Evolutionary conservation across 768 basidiomycete genomes (phyloP), one percentile per base, ranked within the genome.

Genomic region (Agaricus subrufescens): DNA sequence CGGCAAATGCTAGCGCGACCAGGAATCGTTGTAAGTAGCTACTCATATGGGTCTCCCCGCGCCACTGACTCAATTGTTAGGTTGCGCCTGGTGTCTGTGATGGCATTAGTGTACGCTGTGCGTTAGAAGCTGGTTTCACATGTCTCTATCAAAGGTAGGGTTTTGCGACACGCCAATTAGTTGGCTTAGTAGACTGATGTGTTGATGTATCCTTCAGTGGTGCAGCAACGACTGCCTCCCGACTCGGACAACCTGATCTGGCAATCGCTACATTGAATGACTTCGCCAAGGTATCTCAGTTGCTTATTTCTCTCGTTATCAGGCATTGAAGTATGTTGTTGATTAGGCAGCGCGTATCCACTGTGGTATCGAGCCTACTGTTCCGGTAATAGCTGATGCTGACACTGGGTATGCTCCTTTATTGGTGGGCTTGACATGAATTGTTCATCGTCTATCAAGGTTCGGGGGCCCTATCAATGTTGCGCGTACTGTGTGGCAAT

Each of bases 61-160:
- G 40, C 52, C 37, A 4, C 23, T 31, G 19, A 15, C 19, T 4
- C 1, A 54, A 23, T 10, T 25, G 39, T 10, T 44, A 88, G 86
- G 69, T 87, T 61, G 87, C 87, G 2, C 88, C 87, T n/a, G 87
- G 87, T 43, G 84, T 89, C 43, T 88, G 87, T 54, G 87, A 89
- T 55, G 87, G 87, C 49, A 90, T 91, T 63, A 88, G 86, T 62
- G 87, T 88, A 9, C 78, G 89, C 30, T 87, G 87, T 60, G 89
- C 89, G 7, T 69, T 91, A 6, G 89, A 91, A 70, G 86, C 87
- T 38, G 89, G 89, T 19, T 91, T 91, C 62, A 75, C 78, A 26
- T 90, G 88, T 61, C 59, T 90, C 55, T 91, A 91, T 67, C 89
- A 90, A 70, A 89, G 84, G 83, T 84, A 37, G 23, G 64, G 60